Conservation (phyloP, 768 basidiomycete species). For the Clavulina sp. region DNA sequence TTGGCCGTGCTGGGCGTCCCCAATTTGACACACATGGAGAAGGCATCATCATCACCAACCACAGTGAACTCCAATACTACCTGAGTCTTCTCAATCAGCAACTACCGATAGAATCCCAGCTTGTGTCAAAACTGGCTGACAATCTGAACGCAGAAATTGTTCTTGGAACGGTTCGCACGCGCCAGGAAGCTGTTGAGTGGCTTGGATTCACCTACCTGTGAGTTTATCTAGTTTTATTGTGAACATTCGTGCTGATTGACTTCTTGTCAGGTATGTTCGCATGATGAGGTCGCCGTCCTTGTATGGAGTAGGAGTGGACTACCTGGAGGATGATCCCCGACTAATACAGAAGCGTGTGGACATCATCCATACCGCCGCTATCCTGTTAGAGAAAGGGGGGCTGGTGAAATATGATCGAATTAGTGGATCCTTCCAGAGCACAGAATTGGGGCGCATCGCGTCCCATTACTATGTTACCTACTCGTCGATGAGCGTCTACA, state of each 20-base stretch:
- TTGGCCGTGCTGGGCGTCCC: constrained; percentile 91
- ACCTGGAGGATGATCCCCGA: constrained; percentile 66
- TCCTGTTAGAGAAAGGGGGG: constrained; percentile 81
- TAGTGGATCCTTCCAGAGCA: constrained; percentile 76
- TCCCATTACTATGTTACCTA: constrained; percentile 93
- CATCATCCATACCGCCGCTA: constrained; percentile 84
- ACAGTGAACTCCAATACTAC: constrained; percentile 93
- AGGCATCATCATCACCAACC: constrained; percentile 97
- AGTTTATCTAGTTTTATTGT: constrained; percentile 19
- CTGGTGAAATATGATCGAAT: constrained; percentile 87
- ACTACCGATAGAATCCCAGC: constrained; percentile 91
- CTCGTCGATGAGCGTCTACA: constrained; percentile 91
- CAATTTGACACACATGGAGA: constrained; percentile 96
- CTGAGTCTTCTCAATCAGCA: constrained; percentile 91
- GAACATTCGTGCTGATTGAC: constrained; percentile 12
- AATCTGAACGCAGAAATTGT: constrained; percentile 97
- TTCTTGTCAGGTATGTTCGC: constrained; percentile 58
- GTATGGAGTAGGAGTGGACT: constrained; percentile 80
- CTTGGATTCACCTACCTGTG: constrained; percentile 86
- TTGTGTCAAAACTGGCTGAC: constrained; percentile 81
- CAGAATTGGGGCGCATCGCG: constrained; percentile 85
- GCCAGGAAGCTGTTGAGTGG: constrained; percentile 97
- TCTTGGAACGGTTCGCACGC: constrained; percentile 80
- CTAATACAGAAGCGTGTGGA: constrained; percentile 89
- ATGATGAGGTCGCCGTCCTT: constrained; percentile 81